Evolutionary conservation across 345 rosid genomes (phyloP), one percentile per base, ranked within the genome.

Genomic region (Pugionium dolabratum): DNA sequence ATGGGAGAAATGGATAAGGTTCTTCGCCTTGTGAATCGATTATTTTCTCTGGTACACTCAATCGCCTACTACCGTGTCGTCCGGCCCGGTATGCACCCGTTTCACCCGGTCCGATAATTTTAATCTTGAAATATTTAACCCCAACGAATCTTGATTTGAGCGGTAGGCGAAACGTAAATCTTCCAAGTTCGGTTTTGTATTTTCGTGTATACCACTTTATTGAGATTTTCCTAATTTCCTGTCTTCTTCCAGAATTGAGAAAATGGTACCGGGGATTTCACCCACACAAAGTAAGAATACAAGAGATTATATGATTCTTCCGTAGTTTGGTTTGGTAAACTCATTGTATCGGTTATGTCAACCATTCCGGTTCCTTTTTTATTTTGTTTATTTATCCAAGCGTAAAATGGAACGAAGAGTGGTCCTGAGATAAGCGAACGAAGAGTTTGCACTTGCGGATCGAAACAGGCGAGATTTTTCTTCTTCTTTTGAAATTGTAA

Each of bases 1-100:
- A 45, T 40, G 42, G 47, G 43, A 70, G 50, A 71, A 8, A 47
- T 26, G 62, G 75, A 63, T 71, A 71, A 71, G 75, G 64, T 54
- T 18, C 18, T 18, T 18, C 18, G 18, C 18, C 18, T 18, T 18
- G 18, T 18, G 18, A 18, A 18, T 18, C 18, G 18, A 18, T 18
- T 18, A 18, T 18, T 18, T 18, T 18, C 18, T 18, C 18, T 18
- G 18, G 18, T 18, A 18, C 18, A 18, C 18, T 18, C 18, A 18
- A 56, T 29, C 39, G 31, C 26, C 9, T 4, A 49, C 25, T 50
- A 27, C 42, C 60, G 67, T 69, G 60, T 43, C 43, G 0, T 27
- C 66, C 37, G 50, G 58, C 58, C 11, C 5, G 58, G 28, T 39
- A 9, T 58, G 28, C 9, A 47, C n/a, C 32, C 1, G 40, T 6